Evolutionary conservation across 2,329 filamentous ascomycete genomes (phyloP).

Genomic region (Exophiala calicioides): DNA sequence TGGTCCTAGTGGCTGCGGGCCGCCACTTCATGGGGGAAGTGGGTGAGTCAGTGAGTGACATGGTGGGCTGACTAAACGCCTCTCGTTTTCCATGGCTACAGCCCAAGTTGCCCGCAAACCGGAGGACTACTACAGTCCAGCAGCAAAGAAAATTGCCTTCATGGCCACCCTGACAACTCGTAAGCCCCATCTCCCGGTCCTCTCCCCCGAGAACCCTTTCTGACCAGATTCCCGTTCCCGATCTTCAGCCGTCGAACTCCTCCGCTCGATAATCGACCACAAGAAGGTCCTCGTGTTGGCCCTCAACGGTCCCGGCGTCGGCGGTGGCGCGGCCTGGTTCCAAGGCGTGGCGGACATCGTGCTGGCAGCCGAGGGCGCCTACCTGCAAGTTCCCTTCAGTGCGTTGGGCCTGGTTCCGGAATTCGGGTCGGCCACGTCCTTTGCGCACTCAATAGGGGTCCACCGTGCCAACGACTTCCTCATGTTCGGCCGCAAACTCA

Average conservation of each 20-base stretch:
- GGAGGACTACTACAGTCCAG: conserved; percentile 11
- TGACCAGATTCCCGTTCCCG: neutral
- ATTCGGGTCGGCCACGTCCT: conserved; percentile 48
- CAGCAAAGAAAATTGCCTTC: conserved; percentile 23
- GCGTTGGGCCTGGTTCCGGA: conserved; percentile 53
- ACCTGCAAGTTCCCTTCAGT: conserved; percentile 52
- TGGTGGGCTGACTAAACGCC: too few relatives aligned
- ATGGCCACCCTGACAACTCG: conserved; percentile 6
- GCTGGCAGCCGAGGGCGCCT: conserved; percentile 46
- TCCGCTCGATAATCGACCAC: conserved; percentile 48
- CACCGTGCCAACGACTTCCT: conserved; percentile 55
- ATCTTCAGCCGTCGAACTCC: conserved; percentile 15
- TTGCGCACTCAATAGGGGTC: conserved; percentile 51
- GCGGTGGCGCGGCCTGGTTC: conserved; percentile 55
- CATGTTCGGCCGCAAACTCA: conserved; percentile 53
- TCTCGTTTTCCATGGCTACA: conserved; percentile 31
- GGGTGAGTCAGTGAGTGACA: too few relatives aligned
- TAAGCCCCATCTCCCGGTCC: conserved; percentile 3
- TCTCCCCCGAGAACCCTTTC: neutral
- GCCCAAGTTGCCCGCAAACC: neutral
- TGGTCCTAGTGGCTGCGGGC: too few relatives aligned
- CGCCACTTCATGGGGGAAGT: too few relatives aligned
- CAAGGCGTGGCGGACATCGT: conserved; percentile 52
- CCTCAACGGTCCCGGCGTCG: conserved; percentile 53
- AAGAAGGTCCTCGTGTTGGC: conserved; percentile 54